Evolutionary conservation across 805 yeast genomes (phyloP), one percentile per base, ranked within the genome.

Genomic region (Dipodascopsis uninucleata): DNA sequence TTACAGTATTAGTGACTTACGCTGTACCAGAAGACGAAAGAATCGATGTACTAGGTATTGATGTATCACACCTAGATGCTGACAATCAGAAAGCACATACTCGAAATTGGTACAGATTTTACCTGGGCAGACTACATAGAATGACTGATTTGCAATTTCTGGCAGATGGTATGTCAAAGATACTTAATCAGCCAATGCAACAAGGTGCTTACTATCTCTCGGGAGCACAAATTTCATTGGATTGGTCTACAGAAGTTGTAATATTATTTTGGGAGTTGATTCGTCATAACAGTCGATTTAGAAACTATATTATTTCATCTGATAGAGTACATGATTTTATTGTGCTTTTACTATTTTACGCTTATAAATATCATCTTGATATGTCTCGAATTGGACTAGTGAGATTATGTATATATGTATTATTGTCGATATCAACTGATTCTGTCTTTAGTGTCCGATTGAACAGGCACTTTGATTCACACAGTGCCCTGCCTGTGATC

Each of bases 181-280:
- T 36, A 55, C 68, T 41, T 35, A 70, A 47, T 66, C 77, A 35
- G 49, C 64, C 51, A 39, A 71, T 45, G 63, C 75, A 3, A 57
- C 71, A 16, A 71, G 42, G 49, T 28, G 34, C 59, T 31, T 47
- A 61, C 5, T 61, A 58, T 44, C 45, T 62, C 10, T 62, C 64
- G 3, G 65, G 63, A 1, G 56, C 59, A 28, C 55, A 52, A 25
- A 39, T 41, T 20, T 57, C 55, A 31, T 46, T 55, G 12, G 59
- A 53, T 9, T 59, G 88, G 81, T 61, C 78, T 1, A 65, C 71
- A 3, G 89, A 82, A 58, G 59, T 76, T n/a, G 63, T 78, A 4
- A 71, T 82, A 60, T 60, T 89, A 6, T 54, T 84, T 12, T 85
- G 95, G 85, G 95, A 85, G 57, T 65, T 87, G 33, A 65, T 77